Conservation (phyloP, 2,329 filamentous ascomycete species). For the Pleoardoris graminearum region DNA sequence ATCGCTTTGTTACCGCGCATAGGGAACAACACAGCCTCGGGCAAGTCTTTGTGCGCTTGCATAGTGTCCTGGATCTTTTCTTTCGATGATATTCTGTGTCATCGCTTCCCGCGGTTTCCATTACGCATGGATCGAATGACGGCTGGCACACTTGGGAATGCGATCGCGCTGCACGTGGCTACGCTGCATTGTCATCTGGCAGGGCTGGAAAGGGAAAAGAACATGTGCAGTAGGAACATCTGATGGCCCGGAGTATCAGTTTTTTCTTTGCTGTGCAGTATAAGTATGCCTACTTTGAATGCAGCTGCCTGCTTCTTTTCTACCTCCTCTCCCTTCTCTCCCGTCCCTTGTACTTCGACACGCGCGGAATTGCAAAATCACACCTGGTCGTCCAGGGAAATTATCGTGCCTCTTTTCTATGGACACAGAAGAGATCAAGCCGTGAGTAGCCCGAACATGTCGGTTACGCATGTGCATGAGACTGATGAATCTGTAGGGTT, state of each 20-base stretch:
- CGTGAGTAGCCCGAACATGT: slow-evolving; percentile 15
- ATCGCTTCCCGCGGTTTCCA: slow-evolving; percentile 9
- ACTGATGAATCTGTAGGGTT: neutral
- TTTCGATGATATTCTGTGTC: neutral
- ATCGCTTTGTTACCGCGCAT: slow-evolving; percentile 9
- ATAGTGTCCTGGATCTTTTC: slow-evolving; percentile 1
- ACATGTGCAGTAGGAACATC: neutral
- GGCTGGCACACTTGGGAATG: neutral
- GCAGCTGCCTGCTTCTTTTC: neutral
- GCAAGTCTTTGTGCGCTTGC: neutral
- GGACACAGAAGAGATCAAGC: slow-evolving; percentile 32
- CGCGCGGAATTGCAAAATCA: neutral
- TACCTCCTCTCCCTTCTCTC: slow-evolving; percentile 8
- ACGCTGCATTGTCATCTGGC: neutral
- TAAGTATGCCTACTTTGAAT: neutral
- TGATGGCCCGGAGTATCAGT: neutral
- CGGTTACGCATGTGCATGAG: slow-evolving; percentile 16
- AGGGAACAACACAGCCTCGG: slow-evolving; percentile 8
- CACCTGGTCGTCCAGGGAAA: slow-evolving; percentile 10
- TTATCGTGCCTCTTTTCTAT: slow-evolving; percentile 17
- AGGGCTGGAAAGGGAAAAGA: neutral
- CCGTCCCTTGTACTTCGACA: neutral
- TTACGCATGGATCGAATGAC: slow-evolving; percentile 1
- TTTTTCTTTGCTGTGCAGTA: neutral
- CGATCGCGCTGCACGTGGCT: slow-evolving; percentile 4